phyloP scores from a whole-genome alignment of 371 early-diverging fungal species.

The Agmasoma carcini region DNA sequence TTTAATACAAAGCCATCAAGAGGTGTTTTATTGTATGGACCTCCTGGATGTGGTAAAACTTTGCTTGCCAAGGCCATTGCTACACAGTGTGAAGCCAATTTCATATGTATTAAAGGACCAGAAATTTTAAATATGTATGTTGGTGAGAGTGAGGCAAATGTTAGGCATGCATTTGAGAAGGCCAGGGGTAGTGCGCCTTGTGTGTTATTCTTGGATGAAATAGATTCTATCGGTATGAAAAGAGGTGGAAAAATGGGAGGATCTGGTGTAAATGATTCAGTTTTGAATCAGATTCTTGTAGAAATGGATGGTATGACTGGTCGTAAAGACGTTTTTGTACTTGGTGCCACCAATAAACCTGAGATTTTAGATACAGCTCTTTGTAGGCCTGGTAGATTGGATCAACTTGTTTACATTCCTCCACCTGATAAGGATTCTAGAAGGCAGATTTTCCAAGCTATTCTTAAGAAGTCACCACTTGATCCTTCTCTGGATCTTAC shows the following conservation, averaged over 20 bases:
- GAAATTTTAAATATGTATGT: slow-evolving; percentile 99
- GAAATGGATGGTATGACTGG: slow-evolving; percentile 99
- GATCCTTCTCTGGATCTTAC: slow-evolving; percentile 66
- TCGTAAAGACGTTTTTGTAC: slow-evolving; percentile 85
- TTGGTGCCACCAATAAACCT: slow-evolving; percentile 85
- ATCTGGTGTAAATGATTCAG: slow-evolving; percentile 74
- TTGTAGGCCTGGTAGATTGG: slow-evolving; percentile 94
- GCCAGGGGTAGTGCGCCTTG: slow-evolving; percentile 96
- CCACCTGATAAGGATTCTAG: slow-evolving; percentile 73
- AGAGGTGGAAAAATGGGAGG: slow-evolving; percentile 75
- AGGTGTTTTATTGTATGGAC: slow-evolving; percentile 98
- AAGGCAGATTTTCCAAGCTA: slow-evolving; percentile 68
- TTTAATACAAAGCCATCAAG: slow-evolving; percentile 97
- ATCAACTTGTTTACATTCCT: slow-evolving; percentile 57
- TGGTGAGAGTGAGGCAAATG: slow-evolving; percentile 97
- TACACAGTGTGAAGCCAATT: slow-evolving; percentile 98
- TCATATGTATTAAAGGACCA: slow-evolving; percentile 97
- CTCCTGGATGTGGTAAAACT: slow-evolving; percentile 99
- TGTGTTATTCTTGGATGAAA: slow-evolving; percentile 99
- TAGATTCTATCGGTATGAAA: slow-evolving; percentile 95
- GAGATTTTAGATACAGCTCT: slow-evolving; percentile 72
- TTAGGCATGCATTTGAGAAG: slow-evolving; percentile 96
- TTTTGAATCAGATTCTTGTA: slow-evolving; percentile 93
- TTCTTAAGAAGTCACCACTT: slow-evolving; percentile 87
- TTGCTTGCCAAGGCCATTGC: slow-evolving; percentile 98